Evolutionary conservation across 2,329 filamentous ascomycete genomes (phyloP).

Genomic region (Cladosporium sp.): DNA sequence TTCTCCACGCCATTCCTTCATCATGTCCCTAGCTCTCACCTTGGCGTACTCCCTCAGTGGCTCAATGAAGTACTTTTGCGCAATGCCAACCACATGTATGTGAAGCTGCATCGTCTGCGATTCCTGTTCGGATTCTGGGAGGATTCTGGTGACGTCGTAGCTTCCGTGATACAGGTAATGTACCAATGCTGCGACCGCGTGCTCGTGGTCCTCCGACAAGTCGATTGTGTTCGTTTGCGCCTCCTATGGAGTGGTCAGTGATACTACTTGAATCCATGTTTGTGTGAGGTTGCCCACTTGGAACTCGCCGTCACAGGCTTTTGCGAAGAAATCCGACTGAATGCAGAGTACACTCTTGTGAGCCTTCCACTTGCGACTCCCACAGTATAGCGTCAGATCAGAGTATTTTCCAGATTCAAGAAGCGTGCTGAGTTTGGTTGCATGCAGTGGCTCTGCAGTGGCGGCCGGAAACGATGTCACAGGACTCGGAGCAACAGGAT

Average conservation of each 20-base stretch:
- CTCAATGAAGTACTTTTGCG: neutral
- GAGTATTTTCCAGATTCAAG: conserved; percentile 15
- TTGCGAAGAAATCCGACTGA: conserved; percentile 22
- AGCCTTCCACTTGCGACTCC: conserved; percentile 17
- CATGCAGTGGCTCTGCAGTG: neutral
- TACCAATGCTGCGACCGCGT: conserved; percentile 9
- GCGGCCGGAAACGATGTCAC: too few relatives aligned
- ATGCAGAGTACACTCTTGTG: conserved; percentile 24
- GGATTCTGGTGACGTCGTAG: neutral
- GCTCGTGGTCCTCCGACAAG: conserved; percentile 10
- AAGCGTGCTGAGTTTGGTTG: neutral
- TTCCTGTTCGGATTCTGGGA: neutral
- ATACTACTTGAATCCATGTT: neutral
- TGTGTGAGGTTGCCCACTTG: neutral
- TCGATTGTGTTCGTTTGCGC: conserved; percentile 3
- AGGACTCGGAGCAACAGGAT: too few relatives aligned
- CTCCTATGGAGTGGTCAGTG: neutral
- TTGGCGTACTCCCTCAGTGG: neutral
- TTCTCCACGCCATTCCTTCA: neutral
- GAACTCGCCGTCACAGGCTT: conserved; percentile 12
- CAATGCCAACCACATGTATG: neutral
- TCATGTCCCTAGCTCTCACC: neutral
- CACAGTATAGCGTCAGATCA: conserved; percentile 23
- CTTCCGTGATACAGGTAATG: conserved; percentile 10
- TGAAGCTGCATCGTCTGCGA: neutral